Conservation (phyloP, 495 filamentous ascomycete species). For the Achaetomiella virescens region DNA sequence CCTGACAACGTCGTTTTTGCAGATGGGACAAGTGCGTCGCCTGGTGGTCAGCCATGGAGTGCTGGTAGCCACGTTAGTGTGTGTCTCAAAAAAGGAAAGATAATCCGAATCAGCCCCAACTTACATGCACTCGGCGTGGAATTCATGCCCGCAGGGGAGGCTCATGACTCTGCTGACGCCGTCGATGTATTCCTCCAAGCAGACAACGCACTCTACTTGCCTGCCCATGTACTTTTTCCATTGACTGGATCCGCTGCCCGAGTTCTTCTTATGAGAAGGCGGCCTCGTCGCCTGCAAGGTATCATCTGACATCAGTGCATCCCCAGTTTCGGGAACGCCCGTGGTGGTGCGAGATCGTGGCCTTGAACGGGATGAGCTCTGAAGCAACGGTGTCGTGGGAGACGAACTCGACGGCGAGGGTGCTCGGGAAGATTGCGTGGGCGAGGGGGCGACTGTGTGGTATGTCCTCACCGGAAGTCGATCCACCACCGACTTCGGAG, state of each 20-base stretch:
- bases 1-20: constrained; percentile 89
- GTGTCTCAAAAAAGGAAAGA: background rate
- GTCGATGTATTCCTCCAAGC: constrained; percentile 93
- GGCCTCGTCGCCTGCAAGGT: constrained; percentile 29
- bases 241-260: constrained; percentile 45
- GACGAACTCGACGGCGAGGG: constrained; percentile 55
- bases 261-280: constrained; percentile 45
- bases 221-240: constrained; percentile 78
- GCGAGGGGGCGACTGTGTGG: constrained; percentile 66
- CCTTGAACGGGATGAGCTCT: constrained; percentile 49
- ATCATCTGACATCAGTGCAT: constrained; percentile 32
- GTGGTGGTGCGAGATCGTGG: constrained; percentile 63
- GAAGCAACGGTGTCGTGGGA: constrained; percentile 70
- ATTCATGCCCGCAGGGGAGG: constrained; percentile 96
- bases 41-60: constrained; percentile 97
- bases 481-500: constrained; percentile 92
- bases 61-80: constrained; percentile 44
- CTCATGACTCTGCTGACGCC: constrained; percentile 95
- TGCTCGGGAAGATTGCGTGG: constrained; percentile 51
- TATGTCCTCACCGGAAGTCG: constrained; percentile 92
- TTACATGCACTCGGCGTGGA: constrained; percentile 98
- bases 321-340: constrained; percentile 44
- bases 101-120: too few species aligned
- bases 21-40: constrained; percentile 92
- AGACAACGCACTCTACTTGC: constrained; percentile 95